Conservation (phyloP, 352 stramenopile species). For the Phytophthora meadii region DNA sequence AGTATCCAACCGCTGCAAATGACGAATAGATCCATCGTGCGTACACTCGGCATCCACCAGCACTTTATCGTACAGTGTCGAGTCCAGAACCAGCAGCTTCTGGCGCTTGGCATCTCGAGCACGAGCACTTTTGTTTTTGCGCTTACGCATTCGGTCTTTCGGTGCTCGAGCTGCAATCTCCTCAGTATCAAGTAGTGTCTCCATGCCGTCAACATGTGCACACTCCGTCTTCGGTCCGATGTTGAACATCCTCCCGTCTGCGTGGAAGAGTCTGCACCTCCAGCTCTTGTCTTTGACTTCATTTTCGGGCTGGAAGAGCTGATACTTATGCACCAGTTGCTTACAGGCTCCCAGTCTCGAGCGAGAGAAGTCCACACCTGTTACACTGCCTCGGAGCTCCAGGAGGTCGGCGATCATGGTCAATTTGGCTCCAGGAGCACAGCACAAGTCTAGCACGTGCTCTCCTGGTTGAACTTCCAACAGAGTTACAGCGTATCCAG, state of each 20-base stretch:
- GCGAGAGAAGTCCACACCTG: constrained; percentile 89
- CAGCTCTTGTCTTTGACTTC: constrained; percentile 30
- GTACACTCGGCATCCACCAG: constrained; percentile 97
- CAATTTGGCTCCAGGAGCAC: constrained; percentile 93
- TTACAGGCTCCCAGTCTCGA: constrained; percentile 86
- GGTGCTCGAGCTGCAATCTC: constrained; percentile 59
- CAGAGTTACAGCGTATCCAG: constrained; percentile 70
- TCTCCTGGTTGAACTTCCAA: constrained; percentile 72
- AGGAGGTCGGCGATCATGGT: constrained; percentile 90
- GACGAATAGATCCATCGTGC: constrained; percentile 93
- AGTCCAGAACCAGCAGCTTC: constrained; percentile 37
- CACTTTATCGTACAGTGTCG: constrained; percentile 91
- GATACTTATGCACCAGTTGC: constrained; percentile 94
- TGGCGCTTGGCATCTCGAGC: constrained; percentile 59
- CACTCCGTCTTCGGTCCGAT: constrained; percentile 64
- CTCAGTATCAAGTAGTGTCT: constrained; percentile 71
- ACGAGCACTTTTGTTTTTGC: constrained; percentile 92
- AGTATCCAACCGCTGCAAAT: constrained; percentile 78
- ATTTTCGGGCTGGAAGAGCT: constrained; percentile 58
- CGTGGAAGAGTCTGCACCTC: constrained; percentile 80
- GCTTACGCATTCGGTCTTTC: constrained; percentile 77
- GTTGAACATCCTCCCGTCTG: constrained; percentile 78
- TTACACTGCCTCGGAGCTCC: constrained; percentile 65
- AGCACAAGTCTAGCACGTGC: constrained; percentile 95
- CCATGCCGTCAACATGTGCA: constrained; percentile 39